Conservation (phyloP, 306 rosid species). For the Abrus precatorius region DNA sequence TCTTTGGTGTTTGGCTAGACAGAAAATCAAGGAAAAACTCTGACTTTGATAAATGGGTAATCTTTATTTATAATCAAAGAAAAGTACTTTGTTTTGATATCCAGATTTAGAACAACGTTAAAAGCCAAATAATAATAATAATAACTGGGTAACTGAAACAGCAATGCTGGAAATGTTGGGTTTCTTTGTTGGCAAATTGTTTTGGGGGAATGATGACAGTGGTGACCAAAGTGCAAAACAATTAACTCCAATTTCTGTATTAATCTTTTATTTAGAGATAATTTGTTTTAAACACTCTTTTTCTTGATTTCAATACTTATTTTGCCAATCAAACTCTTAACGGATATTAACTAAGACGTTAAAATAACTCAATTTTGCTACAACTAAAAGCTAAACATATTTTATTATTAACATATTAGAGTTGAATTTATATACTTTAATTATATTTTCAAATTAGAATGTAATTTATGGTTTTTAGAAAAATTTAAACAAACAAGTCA, state of each 20-base stretch:
- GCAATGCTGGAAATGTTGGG: constrained; percentile 48
- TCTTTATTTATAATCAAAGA: constrained; percentile 25
- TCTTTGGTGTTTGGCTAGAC: constrained; percentile 39
- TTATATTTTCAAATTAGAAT: background rate
- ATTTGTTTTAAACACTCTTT: background rate
- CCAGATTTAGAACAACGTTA: constrained; percentile 42
- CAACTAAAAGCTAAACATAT: background rate
- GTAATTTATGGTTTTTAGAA: background rate
- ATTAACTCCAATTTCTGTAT: background rate
- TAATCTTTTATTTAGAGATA: background rate
- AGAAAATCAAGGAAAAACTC: constrained; percentile 39
- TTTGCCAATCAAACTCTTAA: background rate
- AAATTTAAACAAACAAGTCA: background rate
- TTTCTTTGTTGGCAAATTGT: constrained; percentile 30
- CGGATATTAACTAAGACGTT: no score
- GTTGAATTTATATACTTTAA: background rate
- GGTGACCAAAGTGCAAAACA: background rate
- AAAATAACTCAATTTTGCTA: background rate
- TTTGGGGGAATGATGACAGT: background rate
- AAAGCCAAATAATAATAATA: background rate
- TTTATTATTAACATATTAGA: no score
- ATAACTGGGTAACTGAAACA: constrained; percentile 36
- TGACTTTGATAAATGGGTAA: constrained; percentile 32
- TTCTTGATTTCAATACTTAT: background rate
- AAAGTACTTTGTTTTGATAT: constrained; percentile 15